These are phyloP conservation scores for Coccomyxa sp. DNA, from an alignment of 139 green algal genomes.

Conservation along the genomic window DNA sequence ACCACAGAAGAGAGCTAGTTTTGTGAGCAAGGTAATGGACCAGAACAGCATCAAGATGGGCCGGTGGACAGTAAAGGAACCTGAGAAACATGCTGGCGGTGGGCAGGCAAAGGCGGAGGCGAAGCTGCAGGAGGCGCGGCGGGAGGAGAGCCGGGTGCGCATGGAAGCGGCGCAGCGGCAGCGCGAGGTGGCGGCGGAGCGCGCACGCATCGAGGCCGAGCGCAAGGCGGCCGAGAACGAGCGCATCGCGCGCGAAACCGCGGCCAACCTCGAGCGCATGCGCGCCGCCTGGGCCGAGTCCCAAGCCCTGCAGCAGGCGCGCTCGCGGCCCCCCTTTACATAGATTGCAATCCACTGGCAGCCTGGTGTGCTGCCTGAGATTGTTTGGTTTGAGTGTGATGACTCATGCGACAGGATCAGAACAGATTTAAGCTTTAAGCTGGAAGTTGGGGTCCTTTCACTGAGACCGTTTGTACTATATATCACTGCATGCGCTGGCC, in stretches of 20 bases:
- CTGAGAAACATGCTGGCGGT: background rate
- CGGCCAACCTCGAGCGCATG: slow-evolving; percentile 26
- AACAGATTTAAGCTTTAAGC: too few species aligned
- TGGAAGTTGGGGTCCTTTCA: too few species aligned
- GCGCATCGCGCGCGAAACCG: background rate
- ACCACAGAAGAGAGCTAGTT: too few species aligned
- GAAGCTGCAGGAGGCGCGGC: slow-evolving; percentile 7
- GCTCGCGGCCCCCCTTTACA: background rate
- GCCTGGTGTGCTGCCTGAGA: too few species aligned
- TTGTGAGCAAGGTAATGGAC: too few species aligned
- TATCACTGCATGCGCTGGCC: too few species aligned
- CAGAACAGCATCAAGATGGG: too few species aligned
- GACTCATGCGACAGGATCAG: too few species aligned
- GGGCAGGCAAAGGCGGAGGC: slow-evolving; percentile 15
- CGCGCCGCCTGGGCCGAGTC: slow-evolving; percentile 30
- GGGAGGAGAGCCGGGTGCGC: slow-evolving; percentile 8
- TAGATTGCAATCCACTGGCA: too few species aligned
- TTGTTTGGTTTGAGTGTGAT: too few species aligned
- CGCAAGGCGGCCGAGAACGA: slow-evolving; percentile 7
- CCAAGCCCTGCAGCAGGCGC: slow-evolving; percentile 24
- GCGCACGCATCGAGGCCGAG: background rate
- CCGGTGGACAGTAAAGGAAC: too few species aligned
- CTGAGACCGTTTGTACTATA: too few species aligned
- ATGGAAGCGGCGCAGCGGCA: slow-evolving; percentile 17
- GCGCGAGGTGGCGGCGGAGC: background rate